Evolutionary conservation across 768 basidiomycete genomes (phyloP), one percentile per base, ranked within the genome.

Genomic region (Boletus rufocinnamomeus): DNA sequence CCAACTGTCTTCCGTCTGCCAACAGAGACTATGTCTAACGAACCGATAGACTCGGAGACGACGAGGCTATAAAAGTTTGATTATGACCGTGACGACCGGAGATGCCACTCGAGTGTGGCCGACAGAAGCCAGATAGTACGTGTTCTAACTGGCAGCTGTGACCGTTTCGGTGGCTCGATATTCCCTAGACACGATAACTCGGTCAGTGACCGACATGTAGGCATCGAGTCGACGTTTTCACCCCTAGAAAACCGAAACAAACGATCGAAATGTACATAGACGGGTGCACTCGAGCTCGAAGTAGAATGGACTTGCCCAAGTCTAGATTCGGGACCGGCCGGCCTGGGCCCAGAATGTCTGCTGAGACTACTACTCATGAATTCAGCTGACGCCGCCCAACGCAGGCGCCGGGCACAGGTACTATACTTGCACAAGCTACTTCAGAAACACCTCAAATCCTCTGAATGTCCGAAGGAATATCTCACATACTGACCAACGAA

Each of bases 401-500:
- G 21, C n/a, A 13, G 21, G 10, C 1, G 25, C 43, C n/a, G 34
- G 21, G 10, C 1, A 44, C 43, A 44, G 25, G 25, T 8, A 32
- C 35, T 13, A 25, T 14, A 21, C 32, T 41, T 45, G 27, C 11
- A 45, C 6, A 30, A 28, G 32, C 37, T 23, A 34, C 32, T 48
- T 37, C 51, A 8, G 5, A 44, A 52, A 45, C 25, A 25, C 27
- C 10, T 46, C 54, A 11, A 17, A 46, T 11, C 28, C n/a, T 43
- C 48, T 37, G 32, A 58, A 76, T 76, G 76, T 64, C 71, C 14
- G 66, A 63, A 45, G 71, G 69, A 57, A 74, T 76, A 63, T 75
- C 76, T 50, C 77, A 80, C 55, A 65, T 74, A 35, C 78, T 86
- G 43, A 86, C 87, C 44, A 94, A 88, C 75, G 76, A 82, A 53